Evolutionary conservation across 2,329 filamentous ascomycete species (phyloP).

Genomic region (Westerdykella ornata): DNA sequence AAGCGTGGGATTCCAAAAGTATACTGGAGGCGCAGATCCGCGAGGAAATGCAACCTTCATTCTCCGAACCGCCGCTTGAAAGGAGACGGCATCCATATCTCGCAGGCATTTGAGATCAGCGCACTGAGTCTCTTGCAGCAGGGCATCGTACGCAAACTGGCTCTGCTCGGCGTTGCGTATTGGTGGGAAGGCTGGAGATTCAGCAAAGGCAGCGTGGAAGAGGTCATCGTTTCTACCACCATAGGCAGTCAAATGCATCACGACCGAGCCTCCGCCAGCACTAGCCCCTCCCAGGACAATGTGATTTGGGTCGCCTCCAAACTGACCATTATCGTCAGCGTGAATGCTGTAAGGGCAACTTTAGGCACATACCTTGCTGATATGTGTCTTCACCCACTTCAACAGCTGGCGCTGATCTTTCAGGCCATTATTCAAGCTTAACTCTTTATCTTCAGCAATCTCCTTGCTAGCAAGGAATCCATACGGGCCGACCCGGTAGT

Average conservation of each 20-base stretch:
- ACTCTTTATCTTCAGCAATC: slow-evolving; percentile 18
- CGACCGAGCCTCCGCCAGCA: slow-evolving; percentile 37
- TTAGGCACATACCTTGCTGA: slow-evolving; percentile 15
- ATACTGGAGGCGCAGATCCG: slow-evolving; percentile 27
- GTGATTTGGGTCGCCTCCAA: slow-evolving; percentile 37
- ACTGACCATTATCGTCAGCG: slow-evolving; percentile 10
- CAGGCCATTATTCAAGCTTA: slow-evolving; percentile 35
- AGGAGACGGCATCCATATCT: slow-evolving; percentile 29
- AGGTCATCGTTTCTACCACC: slow-evolving; percentile 34
- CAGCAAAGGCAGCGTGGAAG: slow-evolving; percentile 31
- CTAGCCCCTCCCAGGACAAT: slow-evolving; percentile 37
- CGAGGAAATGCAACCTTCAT: slow-evolving; percentile 37
- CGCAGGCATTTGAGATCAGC: slow-evolving; percentile 36
- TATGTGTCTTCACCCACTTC: slow-evolving; percentile 35
- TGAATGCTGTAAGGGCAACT: neutral
- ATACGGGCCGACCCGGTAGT: slow-evolving; percentile 38
- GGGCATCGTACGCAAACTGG: slow-evolving; percentile 40
- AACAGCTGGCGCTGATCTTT: slow-evolving; percentile 34
- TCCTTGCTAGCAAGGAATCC: slow-evolving; percentile 34
- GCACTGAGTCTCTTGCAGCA: slow-evolving; percentile 33
- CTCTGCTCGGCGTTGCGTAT: slow-evolving; percentile 35
- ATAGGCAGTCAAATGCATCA: slow-evolving; percentile 34
- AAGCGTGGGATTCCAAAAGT: slow-evolving; percentile 40
- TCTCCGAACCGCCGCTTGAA: slow-evolving; percentile 35
- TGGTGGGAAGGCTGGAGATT: slow-evolving; percentile 36